phyloP scores from a whole-genome alignment of 2,329 filamentous ascomycete species.

The Neophaeococcomyces mojaviensis region DNA sequence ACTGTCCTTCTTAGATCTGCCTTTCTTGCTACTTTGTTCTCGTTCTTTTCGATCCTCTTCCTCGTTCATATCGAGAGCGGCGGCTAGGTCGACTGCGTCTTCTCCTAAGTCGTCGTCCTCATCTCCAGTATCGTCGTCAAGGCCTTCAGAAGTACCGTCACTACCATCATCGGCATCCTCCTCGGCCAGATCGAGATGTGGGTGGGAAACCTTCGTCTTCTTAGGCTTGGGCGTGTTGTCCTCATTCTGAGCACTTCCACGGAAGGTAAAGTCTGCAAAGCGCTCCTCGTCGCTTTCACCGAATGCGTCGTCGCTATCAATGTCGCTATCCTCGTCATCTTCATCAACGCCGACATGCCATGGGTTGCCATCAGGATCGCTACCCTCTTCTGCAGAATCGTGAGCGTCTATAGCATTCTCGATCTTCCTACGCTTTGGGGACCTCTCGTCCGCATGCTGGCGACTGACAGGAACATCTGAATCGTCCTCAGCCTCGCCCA shows the following conservation, averaged over 20 bases:
- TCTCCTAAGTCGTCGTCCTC: conserved; percentile 57
- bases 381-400: conserved; percentile 47
- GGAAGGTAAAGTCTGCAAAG: conserved; percentile 69
- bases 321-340: conserved; percentile 59
- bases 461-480: conserved; percentile 39
- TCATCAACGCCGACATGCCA: conserved; percentile 70
- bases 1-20: conserved; percentile 25
- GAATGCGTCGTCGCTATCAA: conserved; percentile 76
- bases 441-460: conserved; percentile 29
- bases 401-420: conserved; percentile 21
- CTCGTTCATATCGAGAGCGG: conserved; percentile 51
- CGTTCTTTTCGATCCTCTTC: conserved; percentile 40
- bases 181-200: conserved; percentile 44
- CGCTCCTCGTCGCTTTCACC: conserved; percentile 80
- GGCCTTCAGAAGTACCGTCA: conserved; percentile 29
- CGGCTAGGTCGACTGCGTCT: conserved; percentile 56
- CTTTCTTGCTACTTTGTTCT: conserved; percentile 26
- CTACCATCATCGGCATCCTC: conserved; percentile 31
- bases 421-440: conserved; percentile 28
- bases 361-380: conserved; percentile 77
- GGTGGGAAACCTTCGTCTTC: background rate
- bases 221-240: conserved; percentile 21
- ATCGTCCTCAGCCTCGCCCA: conserved; percentile 50
- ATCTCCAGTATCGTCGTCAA: conserved; percentile 34
- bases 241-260: conserved; percentile 45